Evolutionary conservation across 2,329 filamentous ascomycete species (phyloP).

Genomic region (Cadophora luteo-olivacea): DNA sequence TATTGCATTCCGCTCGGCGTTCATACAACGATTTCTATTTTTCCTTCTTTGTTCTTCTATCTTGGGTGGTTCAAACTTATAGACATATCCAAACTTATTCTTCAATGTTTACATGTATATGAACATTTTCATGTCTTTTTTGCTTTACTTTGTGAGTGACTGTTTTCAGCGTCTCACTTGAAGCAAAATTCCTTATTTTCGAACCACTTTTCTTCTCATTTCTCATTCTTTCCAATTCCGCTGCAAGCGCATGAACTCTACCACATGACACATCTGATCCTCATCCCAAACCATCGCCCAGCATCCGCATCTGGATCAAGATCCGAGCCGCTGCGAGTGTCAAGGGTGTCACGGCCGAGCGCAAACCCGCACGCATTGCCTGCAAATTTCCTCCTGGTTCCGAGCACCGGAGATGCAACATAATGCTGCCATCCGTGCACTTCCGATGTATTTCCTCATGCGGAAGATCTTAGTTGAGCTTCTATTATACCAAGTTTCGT

Average conservation of each 20-base stretch:
- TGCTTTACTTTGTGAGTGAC: not conserved
- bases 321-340: not conserved
- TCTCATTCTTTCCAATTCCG: not conserved
- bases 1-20: conserved; percentile 38
- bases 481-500: not conserved
- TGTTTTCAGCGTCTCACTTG: no score
- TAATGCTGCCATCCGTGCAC: not conserved
- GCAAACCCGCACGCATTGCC: not conserved
- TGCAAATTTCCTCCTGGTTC: not conserved
- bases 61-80: conserved; percentile 24
- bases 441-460: conserved; percentile 1
- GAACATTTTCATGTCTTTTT: not conserved
- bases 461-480: conserved; percentile 1
- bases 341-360: conserved; percentile 5
- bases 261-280: conserved; percentile 12
- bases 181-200: not conserved
- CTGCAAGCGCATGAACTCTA: not conserved
- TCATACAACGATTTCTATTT: conserved; percentile 27
- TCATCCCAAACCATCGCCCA: conserved; percentile 1
- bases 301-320: not conserved
- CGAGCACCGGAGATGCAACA: conserved; percentile 14
- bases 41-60: conserved; percentile 8
- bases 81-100: conserved; percentile 30
- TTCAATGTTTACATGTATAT: conserved; percentile 32
- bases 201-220: not conserved